These are phyloP conservation scores for Thelonectria discophora DNA, from an alignment of 2,329 filamentous ascomycete species.

Conservation along the genomic window DNA sequence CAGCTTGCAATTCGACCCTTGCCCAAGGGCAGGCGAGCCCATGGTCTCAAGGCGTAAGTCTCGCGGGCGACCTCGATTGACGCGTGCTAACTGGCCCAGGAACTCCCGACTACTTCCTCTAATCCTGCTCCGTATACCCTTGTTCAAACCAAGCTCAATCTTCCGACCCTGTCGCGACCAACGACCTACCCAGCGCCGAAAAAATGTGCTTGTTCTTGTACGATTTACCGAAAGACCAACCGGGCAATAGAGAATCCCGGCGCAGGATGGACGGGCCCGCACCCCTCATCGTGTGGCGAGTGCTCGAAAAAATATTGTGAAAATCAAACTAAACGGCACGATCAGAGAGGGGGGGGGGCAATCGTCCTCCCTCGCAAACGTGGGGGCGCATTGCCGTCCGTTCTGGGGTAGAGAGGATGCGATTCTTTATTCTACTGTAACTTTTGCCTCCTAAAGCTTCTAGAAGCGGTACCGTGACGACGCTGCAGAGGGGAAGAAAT, in stretches of 20 bases:
- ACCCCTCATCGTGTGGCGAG: conserved; percentile 33
- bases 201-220: conserved; percentile 41
- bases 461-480: conserved; percentile 43
- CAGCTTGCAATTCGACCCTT: conserved; percentile 99
- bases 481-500: conserved; percentile 38
- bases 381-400: conserved; percentile 22
- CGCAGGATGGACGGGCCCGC: conserved; percentile 36
- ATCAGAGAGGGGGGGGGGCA: conserved; percentile 14
- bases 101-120: conserved; percentile 99
- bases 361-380: conserved; percentile 25
- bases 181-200: conserved; percentile 28
- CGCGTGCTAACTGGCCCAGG: conserved; percentile 51
- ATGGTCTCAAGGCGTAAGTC: conserved; percentile 92
- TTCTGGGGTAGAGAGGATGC: conserved; percentile 20
- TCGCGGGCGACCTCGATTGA: background rate
- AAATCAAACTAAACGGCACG: conserved; percentile 21
- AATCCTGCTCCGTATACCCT: conserved; percentile 51
- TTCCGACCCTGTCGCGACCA: conserved; percentile 27
- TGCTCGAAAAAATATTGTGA: conserved; percentile 26
- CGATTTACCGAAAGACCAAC: conserved; percentile 39
- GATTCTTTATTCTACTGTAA: conserved; percentile 26
- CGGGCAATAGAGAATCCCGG: conserved; percentile 30
- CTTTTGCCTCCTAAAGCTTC: conserved; percentile 33
- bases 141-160: conserved; percentile 37
- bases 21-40: conserved; percentile 94